Conservation (phyloP, 2,329 filamentous ascomycete species). For the Penicillium verrucosum region DNA sequence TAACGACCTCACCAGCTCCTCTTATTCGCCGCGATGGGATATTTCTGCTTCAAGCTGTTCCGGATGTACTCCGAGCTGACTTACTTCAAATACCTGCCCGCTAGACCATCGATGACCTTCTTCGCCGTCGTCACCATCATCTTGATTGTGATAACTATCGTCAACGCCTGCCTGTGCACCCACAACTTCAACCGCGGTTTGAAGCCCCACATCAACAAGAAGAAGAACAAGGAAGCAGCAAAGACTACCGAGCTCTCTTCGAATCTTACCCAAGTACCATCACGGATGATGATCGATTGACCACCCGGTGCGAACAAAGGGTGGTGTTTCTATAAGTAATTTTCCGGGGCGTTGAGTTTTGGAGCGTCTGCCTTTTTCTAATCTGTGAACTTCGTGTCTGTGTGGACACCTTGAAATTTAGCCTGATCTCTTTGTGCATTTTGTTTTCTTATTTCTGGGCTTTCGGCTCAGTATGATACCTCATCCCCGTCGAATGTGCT, state of each 20-base stretch:
- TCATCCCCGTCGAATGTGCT: slow-evolving; percentile 19
- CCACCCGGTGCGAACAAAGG: background rate
- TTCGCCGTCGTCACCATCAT: slow-evolving; percentile 92
- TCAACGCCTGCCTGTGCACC: slow-evolving; percentile 82
- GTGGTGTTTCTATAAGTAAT: slow-evolving; percentile 13
- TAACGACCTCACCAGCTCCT: slow-evolving; percentile 53
- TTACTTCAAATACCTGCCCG: slow-evolving; percentile 65
- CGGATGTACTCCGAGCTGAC: slow-evolving; percentile 78
- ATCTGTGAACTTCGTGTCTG: slow-evolving; percentile 23
- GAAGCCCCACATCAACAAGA: slow-evolving; percentile 74
- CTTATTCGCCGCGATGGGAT: slow-evolving; percentile 83
- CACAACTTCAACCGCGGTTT: slow-evolving; percentile 86
- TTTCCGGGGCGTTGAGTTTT: slow-evolving; percentile 15
- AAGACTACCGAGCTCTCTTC: slow-evolving; percentile 44
- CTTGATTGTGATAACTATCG: slow-evolving; percentile 82
- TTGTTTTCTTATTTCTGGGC: slow-evolving; percentile 20
- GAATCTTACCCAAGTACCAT: slow-evolving; percentile 37
- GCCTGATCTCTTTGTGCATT: slow-evolving; percentile 17
- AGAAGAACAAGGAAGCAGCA: slow-evolving; percentile 50
- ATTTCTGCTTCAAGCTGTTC: slow-evolving; percentile 97
- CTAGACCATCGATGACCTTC: slow-evolving; percentile 80
- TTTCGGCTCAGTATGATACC: slow-evolving; percentile 31
- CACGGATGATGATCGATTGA: slow-evolving; percentile 48
- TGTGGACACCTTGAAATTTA: slow-evolving; percentile 40
- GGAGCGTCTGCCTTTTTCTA: slow-evolving; percentile 28